Evolutionary conservation across 345 rosid species (phyloP).

Genomic region (Toxicodendron radicans): DNA sequence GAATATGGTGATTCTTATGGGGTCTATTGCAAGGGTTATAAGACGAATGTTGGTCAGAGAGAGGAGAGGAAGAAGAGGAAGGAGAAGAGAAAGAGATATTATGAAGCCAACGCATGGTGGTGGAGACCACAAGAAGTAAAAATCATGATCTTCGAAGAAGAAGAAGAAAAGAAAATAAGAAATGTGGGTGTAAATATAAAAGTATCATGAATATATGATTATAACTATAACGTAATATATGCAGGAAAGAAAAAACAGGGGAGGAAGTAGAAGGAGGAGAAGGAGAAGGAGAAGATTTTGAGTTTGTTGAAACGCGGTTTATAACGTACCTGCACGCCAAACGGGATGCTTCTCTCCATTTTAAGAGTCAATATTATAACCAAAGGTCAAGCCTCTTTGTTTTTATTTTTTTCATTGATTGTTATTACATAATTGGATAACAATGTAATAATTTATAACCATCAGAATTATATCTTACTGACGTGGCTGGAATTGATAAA

Average conservation of each 20-base stretch:
- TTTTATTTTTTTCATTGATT: too few species aligned
- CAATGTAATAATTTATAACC: too few species aligned
- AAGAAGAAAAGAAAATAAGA: background rate
- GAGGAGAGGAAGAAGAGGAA: conserved; percentile 32
- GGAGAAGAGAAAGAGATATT: conserved; percentile 52
- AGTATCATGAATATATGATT: background rate
- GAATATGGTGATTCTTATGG: background rate
- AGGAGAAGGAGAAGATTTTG: background rate
- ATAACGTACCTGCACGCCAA: conserved; percentile 15
- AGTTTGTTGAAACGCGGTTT: conserved; percentile 5
- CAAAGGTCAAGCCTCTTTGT: background rate
- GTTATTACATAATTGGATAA: too few species aligned
- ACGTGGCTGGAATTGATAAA: too few species aligned
- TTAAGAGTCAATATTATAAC: conserved; percentile 1
- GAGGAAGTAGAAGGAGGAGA: background rate
- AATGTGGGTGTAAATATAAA: background rate
- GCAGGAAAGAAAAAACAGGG: background rate
- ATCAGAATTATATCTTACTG: too few species aligned
- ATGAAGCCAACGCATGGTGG: conserved; percentile 77
- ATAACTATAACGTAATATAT: background rate
- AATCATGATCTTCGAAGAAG: conserved; percentile 19
- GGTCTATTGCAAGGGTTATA: conserved; percentile 23
- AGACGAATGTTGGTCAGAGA: conserved; percentile 25
- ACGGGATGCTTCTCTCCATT: background rate
- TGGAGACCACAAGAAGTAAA: conserved; percentile 11